phyloP scores from a whole-genome alignment of 352 stramenopile genomes.

The Phytophthora syringae region DNA sequence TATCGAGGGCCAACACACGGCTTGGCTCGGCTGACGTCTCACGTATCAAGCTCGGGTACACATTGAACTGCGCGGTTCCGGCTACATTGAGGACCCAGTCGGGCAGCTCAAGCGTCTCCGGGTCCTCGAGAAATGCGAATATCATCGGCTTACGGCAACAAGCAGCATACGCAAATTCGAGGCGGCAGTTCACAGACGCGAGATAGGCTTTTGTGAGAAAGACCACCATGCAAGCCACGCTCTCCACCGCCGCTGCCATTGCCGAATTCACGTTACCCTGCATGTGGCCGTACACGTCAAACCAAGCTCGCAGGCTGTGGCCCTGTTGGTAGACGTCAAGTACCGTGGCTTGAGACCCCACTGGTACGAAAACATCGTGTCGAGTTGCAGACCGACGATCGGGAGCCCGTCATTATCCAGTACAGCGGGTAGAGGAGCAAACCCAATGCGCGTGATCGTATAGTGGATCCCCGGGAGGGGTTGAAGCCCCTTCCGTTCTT shows the following conservation, averaged over 20 bases:
- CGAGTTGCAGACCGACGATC: constrained; percentile 42
- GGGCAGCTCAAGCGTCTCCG: constrained; percentile 33
- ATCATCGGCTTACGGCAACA: constrained; percentile 50
- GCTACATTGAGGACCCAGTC: constrained; percentile 46
- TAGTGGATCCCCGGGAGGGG: constrained; percentile 41
- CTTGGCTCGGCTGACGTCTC: constrained; percentile 8
- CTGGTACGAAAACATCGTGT: constrained; percentile 71
- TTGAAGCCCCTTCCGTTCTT: constrained; percentile 22
- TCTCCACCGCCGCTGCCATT: constrained; percentile 65
- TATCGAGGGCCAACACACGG: constrained; percentile 43
- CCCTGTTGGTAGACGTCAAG: constrained; percentile 55
- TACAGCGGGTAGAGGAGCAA: constrained; percentile 38
- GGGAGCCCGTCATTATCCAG: constrained; percentile 48
- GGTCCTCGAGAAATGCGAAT: constrained; percentile 54
- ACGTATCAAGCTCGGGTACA: constrained; percentile 41
- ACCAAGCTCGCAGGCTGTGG: constrained; percentile 50
- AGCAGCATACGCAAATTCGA: constrained; percentile 62
- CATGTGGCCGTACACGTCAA: constrained; percentile 71
- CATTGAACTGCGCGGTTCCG: constrained; percentile 38
- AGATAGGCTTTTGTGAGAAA: constrained; percentile 60
- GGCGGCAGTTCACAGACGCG: constrained; percentile 58
- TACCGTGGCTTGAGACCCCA: constrained; percentile 50
- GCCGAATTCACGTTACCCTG: constrained; percentile 70
- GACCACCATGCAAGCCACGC: constrained; percentile 59
- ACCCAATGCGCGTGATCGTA: constrained; percentile 40